Base-by-base conservation (phyloP, 2,329 filamentous ascomycete species). In the Kalmusia sp. region DNA sequence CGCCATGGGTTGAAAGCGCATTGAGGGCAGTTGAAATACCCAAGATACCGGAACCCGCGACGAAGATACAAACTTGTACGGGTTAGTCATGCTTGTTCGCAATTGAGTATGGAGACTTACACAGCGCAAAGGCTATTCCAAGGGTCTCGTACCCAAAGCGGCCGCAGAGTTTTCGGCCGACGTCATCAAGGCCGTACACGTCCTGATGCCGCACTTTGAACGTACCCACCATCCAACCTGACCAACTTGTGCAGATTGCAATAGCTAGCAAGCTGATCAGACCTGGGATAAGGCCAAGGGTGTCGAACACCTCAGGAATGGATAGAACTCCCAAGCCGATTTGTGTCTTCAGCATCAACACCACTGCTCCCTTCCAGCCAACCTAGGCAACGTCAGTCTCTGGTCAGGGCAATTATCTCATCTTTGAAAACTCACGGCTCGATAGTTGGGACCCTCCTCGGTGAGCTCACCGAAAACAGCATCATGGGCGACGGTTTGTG, bases 1-100 rank as follows among this genome's bases (percentile, higher is more conserved):
- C 81, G 1, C 81, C 84, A 55, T 88, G 81, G 3, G 87, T 40
- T 78, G 78, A 68, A 85, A 91, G 57, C 80, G 78, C 80, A 48
- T 65, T 68, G 21, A 66, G 34, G 9, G 51, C 60, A 21, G 59
- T 68, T 0, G 63, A 57, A 7, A 66, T 83, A 65, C 25, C 88
- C 58, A 90, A 76, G 57, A 88, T 81, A 72, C 91, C 89, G 17
- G 87, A 88, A 31, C 84, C 86, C 70, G 88, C 86, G 59, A 89
- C 82, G 73, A 91, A 89, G n/a, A 67, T 65, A 58, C 61, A 65
- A 34, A 59, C 60, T 62, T 15, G 41, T 44, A 22, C 6, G 15
- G 21, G 19, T 22, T 21, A 41, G 21, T 6, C 15, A 45, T 39
- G 39, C 51, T 31, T 15, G 40, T 71, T 60, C 37, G n/a, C n/a